Percentiles rank a stretch among this genome's conserved stretches.
Evolutionary conservation across 2,329 filamentous ascomycete species (phyloP).

Genomic region (Aspergillus pseudotamarii): DNA sequence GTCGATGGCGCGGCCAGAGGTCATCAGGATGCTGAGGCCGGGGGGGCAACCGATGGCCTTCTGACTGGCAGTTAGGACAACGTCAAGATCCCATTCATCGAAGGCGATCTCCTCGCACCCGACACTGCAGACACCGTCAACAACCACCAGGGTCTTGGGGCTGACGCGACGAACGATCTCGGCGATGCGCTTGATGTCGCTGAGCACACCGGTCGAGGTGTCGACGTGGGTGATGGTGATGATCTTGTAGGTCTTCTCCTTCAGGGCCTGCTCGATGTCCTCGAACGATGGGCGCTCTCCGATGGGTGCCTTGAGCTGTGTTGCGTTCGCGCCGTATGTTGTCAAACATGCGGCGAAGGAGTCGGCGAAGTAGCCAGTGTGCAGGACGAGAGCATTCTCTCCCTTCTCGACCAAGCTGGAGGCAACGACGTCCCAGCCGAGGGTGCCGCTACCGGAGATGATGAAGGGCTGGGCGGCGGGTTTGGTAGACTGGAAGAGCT

Average conservation of each 20-base stretch:
- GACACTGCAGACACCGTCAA: constrained; percentile 96
- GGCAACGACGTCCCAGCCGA: constrained; percentile 96
- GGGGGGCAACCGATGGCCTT: constrained; percentile 97
- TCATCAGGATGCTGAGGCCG: constrained; percentile 91
- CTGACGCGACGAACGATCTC: constrained; percentile 84
- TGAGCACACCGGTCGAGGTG: constrained; percentile 93
- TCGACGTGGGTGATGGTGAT: constrained; percentile 96
- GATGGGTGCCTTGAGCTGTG: constrained; percentile 85
- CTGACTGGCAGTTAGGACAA: constrained; percentile 89
- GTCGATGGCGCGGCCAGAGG: constrained; percentile 84
- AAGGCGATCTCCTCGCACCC: constrained; percentile 95
- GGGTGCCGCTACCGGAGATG: constrained; percentile 89
- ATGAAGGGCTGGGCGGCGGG: constrained; percentile 85
- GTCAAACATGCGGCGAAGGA: constrained; percentile 90
- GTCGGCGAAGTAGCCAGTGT: constrained; percentile 96
- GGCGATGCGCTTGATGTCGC: constrained; percentile 81
- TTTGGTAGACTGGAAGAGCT: constrained; percentile 90
- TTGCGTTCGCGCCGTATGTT: constrained; percentile 87
- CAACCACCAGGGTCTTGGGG: constrained; percentile 86
- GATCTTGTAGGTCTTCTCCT: constrained; percentile 90
- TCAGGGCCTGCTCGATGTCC: constrained; percentile 85
- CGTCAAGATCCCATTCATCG: constrained; percentile 91
- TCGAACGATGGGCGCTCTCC: constrained; percentile 83
- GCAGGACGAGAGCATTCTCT: constrained; percentile 88
- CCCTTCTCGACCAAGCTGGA: constrained; percentile 88